These are phyloP conservation scores for Tranzscheliella williamsii DNA, from an alignment of 1,284 basidiomycete genomes.

Conservation along the genomic window DNA sequence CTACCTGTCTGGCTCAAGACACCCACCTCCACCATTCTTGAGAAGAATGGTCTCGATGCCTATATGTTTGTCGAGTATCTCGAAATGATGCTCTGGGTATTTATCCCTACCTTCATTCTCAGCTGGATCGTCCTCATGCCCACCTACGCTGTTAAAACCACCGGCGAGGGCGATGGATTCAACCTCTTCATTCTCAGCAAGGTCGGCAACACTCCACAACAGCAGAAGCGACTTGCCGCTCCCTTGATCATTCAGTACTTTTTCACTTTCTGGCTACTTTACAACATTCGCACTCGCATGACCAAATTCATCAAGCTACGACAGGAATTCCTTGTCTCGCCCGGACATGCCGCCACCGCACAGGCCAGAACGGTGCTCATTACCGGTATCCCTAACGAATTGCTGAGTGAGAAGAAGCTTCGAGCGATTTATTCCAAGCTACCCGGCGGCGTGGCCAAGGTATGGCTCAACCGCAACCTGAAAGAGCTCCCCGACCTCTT, in stretches of 20 bases:
- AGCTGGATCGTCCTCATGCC: slow-evolving; percentile 67
- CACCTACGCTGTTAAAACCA: slow-evolving; percentile 64
- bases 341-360: slow-evolving; percentile 72
- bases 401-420: slow-evolving; percentile 71
- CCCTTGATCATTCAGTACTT: slow-evolving; percentile 53
- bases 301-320: slow-evolving; percentile 76
- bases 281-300: slow-evolving; percentile 80
- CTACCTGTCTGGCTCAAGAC: slow-evolving; percentile 59
- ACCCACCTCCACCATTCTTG: slow-evolving; percentile 54
- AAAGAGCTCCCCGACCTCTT: slow-evolving; percentile 81
- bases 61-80: slow-evolving; percentile 92
- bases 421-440: slow-evolving; percentile 72
- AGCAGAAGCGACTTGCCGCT: slow-evolving; percentile 52
- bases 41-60: slow-evolving; percentile 83
- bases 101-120: slow-evolving; percentile 70
- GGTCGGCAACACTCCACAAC: slow-evolving; percentile 32
- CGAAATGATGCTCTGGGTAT: slow-evolving; percentile 74
- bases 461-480: slow-evolving; percentile 86
- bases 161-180: slow-evolving; percentile 67
- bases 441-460: slow-evolving; percentile 79
- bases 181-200: slow-evolving; percentile 82
- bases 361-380: slow-evolving; percentile 87
- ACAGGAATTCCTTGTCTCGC: slow-evolving; percentile 79
- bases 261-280: slow-evolving; percentile 72
- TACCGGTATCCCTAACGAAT: slow-evolving; percentile 81